Percentiles rank a stretch among this genome's conserved stretches.
phyloP scores from a whole-genome alignment of 2,329 filamentous ascomycete species.

The Aspergillus sp. region DNA sequence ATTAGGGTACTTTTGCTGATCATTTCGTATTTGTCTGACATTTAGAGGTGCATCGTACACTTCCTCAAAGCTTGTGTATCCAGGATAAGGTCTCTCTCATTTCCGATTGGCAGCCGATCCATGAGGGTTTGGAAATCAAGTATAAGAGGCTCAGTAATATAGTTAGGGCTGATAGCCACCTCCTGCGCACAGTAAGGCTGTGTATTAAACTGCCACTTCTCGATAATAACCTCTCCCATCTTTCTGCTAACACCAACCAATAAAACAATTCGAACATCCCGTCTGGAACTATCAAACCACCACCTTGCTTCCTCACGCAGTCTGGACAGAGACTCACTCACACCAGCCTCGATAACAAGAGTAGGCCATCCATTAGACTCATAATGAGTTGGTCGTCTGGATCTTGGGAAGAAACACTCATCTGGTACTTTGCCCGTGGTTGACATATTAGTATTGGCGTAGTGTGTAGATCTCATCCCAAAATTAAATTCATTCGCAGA shows the following conservation, averaged over 20 bases:
- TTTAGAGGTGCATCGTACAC: too few relatives aligned
- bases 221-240: background rate
- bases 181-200: too few relatives aligned
- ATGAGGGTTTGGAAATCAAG: too few relatives aligned
- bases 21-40: too few relatives aligned
- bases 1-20: too few relatives aligned
- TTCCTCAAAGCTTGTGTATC: too few relatives aligned
- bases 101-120: too few relatives aligned
- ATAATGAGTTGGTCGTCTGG: slow-evolving; percentile 3
- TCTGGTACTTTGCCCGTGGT: background rate
- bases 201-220: slow-evolving; percentile 1
- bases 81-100: too few relatives aligned
- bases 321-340: background rate
- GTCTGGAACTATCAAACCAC: background rate
- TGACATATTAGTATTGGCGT: background rate
- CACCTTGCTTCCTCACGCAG: background rate
- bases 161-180: too few relatives aligned
- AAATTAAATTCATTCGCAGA: background rate
- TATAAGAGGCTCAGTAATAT: too few relatives aligned
- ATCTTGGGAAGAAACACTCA: background rate
- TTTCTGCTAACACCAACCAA: background rate
- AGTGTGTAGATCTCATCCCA: background rate
- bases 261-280: background rate
- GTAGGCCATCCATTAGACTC: background rate
- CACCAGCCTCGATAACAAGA: background rate